Evolutionary conservation across 495 filamentous ascomycete species (phyloP).

Genomic region (Chaetomium cochliodes): DNA sequence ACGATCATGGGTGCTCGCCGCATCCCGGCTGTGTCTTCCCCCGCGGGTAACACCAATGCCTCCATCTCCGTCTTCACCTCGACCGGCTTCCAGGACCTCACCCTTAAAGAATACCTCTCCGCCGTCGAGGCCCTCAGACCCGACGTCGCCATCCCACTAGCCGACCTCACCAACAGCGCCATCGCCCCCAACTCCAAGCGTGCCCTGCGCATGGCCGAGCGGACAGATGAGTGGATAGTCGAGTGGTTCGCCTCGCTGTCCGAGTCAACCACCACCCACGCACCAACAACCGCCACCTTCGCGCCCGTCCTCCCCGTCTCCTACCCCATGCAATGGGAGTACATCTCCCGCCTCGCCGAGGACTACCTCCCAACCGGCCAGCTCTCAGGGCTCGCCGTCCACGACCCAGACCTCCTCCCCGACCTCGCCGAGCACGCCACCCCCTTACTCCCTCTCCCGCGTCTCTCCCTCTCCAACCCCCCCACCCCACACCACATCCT

Average conservation of each 20-base stretch:
- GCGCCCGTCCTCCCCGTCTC: slow-evolving; percentile 77
- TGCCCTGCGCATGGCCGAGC: slow-evolving; percentile 76
- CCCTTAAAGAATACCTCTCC: slow-evolving; percentile 63
- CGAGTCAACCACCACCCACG: slow-evolving; percentile 14
- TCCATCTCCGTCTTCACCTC: slow-evolving; percentile 77
- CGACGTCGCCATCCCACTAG: slow-evolving; percentile 76
- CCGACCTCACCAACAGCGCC: slow-evolving; percentile 66
- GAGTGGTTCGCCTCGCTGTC: slow-evolving; percentile 62
- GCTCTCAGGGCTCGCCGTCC: slow-evolving; percentile 78
- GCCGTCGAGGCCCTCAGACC: slow-evolving; percentile 63
- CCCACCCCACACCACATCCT: slow-evolving; percentile 71
- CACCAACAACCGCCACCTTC: slow-evolving; percentile 55
- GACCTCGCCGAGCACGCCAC: slow-evolving; percentile 58
- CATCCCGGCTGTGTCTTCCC: slow-evolving; percentile 69
- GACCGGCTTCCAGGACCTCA: slow-evolving; percentile 72
- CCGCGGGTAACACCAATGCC: slow-evolving; percentile 68
- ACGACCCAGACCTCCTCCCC: slow-evolving; percentile 67
- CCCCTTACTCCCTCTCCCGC: slow-evolving; percentile 57
- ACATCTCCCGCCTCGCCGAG: slow-evolving; percentile 64
- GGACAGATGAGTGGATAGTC: slow-evolving; percentile 79
- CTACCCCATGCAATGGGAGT: slow-evolving; percentile 70
- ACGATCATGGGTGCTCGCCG: slow-evolving; percentile 79
- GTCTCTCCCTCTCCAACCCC: slow-evolving; percentile 68
- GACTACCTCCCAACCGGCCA: slow-evolving; percentile 44
- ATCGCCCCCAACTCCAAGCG: slow-evolving; percentile 62